phyloP scores from a whole-genome alignment of 441 rosid genomes.

The Sinapis alba region DNA sequence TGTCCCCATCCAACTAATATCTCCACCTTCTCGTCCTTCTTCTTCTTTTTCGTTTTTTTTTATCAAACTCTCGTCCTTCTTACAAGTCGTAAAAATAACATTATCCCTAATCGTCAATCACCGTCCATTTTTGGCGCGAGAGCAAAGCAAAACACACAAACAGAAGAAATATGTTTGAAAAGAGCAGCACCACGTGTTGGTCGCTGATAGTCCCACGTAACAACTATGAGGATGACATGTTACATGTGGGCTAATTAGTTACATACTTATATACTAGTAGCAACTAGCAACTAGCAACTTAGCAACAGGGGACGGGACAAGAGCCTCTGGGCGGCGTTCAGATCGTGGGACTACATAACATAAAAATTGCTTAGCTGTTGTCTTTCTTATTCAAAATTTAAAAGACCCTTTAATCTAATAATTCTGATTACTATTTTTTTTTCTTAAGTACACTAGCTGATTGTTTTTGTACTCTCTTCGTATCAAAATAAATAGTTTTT shows the following conservation, averaged over 20 bases:
- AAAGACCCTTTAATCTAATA: not conserved
- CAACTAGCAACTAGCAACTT: too few relatives aligned
- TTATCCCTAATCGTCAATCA: slow-evolving; percentile 16
- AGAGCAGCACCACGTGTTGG: slow-evolving; percentile 8
- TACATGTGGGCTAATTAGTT: slow-evolving; percentile 1
- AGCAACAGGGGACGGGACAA: slow-evolving; percentile 23
- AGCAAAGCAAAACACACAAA: not conserved
- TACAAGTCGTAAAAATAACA: slow-evolving; percentile 5
- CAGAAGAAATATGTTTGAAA: slow-evolving; percentile 36
- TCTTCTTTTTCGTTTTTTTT: too few relatives aligned
- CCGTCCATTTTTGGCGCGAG: slow-evolving; percentile 42
- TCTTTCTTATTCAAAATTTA: not conserved
- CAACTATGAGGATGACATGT: not conserved
- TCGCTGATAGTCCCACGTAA: slow-evolving; percentile 1
- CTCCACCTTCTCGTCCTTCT: slow-evolving; percentile 38
- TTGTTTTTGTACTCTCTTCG: not conserved
- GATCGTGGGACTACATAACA: slow-evolving; percentile 20
- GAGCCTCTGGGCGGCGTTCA: slow-evolving; percentile 33
- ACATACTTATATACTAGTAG: not conserved
- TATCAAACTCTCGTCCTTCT: slow-evolving; percentile 33
- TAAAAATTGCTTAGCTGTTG: slow-evolving; percentile 39
- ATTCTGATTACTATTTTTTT: not conserved
- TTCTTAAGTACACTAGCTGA: not conserved
- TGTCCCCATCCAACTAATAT: slow-evolving; percentile 41
- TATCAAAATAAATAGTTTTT: too few relatives aligned